A percentile compares a stretch with the other conserved stretches of the same genome.
Evolutionary conservation across 345 rosid species (phyloP).

Genomic region (Gossypium herbaceum): DNA sequence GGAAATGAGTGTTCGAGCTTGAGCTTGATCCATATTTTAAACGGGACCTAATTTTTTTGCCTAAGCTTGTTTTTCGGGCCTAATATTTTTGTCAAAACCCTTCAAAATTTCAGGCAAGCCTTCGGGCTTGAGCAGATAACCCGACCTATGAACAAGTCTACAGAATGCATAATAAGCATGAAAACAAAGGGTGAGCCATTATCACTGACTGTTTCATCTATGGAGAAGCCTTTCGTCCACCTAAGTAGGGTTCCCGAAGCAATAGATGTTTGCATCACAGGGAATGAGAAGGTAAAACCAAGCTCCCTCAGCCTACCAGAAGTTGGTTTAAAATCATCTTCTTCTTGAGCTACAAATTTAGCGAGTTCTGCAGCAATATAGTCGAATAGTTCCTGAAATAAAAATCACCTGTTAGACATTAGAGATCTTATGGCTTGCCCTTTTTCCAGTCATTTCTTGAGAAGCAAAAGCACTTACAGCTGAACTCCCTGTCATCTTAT

Average conservation of each 20-base stretch:
- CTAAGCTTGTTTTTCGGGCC: no score
- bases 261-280: constrained; percentile 79
- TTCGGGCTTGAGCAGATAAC: no score
- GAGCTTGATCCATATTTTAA: no score
- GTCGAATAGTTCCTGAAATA: constrained; percentile 63
- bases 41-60: no score
- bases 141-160: not conserved
- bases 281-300: constrained; percentile 98
- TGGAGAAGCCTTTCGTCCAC: constrained; percentile 95
- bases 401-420: constrained; percentile 12
- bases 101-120: no score
- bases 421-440: not conserved
- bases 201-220: constrained; percentile 61
- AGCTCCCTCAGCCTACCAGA: constrained; percentile 75
- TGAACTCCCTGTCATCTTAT: constrained; percentile 71
- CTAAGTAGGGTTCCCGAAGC: constrained; percentile 74
- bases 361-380: constrained; percentile 71
- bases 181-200: constrained; percentile 14
- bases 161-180: not conserved
- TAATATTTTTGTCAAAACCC: no score
- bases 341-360: constrained; percentile 74
- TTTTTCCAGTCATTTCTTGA: not conserved
- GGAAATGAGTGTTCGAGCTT: no score
- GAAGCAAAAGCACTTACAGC: constrained; percentile 40
- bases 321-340: constrained; percentile 46